Evolutionary conservation across 768 basidiomycete genomes (phyloP).

Genomic region (Tulasnella sp.): DNA sequence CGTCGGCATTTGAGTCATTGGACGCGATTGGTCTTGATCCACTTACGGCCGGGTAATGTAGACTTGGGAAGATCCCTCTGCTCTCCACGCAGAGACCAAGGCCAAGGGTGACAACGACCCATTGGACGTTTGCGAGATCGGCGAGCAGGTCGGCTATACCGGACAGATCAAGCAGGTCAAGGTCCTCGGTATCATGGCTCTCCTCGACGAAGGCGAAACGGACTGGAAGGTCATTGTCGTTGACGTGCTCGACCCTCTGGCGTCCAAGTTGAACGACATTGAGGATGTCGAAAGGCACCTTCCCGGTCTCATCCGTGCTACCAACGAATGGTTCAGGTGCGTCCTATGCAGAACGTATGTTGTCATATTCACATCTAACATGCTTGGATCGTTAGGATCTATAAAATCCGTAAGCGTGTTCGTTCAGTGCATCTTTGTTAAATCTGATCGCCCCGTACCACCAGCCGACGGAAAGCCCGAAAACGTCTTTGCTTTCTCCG

Average conservation of each 20-base stretch:
- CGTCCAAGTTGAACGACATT: conserved; percentile 92
- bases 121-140: conserved; percentile 98
- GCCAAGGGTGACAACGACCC: conserved; percentile 99
- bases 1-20: conserved; percentile 18
- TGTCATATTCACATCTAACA: not conserved
- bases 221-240: conserved; percentile 99
- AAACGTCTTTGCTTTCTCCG: conserved; percentile 98
- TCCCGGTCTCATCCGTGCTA: conserved; percentile 90
- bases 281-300: conserved; percentile 98
- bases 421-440: not conserved
- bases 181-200: conserved; percentile 98
- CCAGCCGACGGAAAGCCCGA: conserved; percentile 81
- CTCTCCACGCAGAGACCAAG: conserved; percentile 89
- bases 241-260: conserved; percentile 89
- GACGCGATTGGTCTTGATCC: not conserved
- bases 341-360: conserved; percentile 3
- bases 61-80: conserved; percentile 96
- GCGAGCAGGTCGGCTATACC: conserved; percentile 92
- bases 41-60: conserved; percentile 25
- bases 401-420: conserved; percentile 56
- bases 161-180: conserved; percentile 99
- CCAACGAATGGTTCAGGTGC: conserved; percentile 98
- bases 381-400: conserved; percentile 45
- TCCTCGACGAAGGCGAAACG: conserved; percentile 98
- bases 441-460: not conserved